Percentiles rank a stretch among this genome's conserved stretches.
phyloP scores from a whole-genome alignment of 208 protist genomes.

The Acanthamoeba healyi region DNA sequence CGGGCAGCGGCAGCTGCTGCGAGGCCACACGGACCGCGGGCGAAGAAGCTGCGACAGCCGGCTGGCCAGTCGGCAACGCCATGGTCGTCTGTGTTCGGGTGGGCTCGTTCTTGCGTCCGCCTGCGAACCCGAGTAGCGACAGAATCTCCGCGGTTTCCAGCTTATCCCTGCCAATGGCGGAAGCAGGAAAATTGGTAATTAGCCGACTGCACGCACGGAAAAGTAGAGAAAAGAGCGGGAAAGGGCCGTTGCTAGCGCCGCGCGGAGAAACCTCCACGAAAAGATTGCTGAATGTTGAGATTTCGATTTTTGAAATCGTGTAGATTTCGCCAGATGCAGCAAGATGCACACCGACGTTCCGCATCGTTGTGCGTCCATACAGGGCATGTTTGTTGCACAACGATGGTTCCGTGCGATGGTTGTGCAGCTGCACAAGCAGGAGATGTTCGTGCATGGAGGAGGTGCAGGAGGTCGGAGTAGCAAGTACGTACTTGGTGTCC shows the following conservation, averaged over 20 bases:
- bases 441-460: background rate
- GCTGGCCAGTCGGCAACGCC: background rate
- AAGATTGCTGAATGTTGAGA: background rate
- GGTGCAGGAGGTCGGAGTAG: background rate
- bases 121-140: conserved; percentile 10
- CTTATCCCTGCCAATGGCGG: conserved; percentile 38
- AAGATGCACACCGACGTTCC: no score
- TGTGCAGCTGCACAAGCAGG: background rate
- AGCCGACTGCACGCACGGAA: background rate
- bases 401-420: no score
- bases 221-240: background rate
- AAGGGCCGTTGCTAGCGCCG: background rate
- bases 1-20: background rate
- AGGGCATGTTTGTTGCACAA: no score
- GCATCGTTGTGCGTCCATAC: no score
- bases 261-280: conserved; percentile 32
- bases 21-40: background rate
- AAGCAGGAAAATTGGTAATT: background rate
- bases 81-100: background rate
- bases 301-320: background rate
- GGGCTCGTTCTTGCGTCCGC: conserved; percentile 7
- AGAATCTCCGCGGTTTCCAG: conserved; percentile 53
- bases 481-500: conserved; percentile 42
- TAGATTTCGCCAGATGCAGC: no score
- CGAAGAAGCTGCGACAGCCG: background rate